Evolutionary conservation across 2,329 filamentous ascomycete species (phyloP), one percentile per base, ranked within the genome.

Genomic region (Aspergillus felis): DNA sequence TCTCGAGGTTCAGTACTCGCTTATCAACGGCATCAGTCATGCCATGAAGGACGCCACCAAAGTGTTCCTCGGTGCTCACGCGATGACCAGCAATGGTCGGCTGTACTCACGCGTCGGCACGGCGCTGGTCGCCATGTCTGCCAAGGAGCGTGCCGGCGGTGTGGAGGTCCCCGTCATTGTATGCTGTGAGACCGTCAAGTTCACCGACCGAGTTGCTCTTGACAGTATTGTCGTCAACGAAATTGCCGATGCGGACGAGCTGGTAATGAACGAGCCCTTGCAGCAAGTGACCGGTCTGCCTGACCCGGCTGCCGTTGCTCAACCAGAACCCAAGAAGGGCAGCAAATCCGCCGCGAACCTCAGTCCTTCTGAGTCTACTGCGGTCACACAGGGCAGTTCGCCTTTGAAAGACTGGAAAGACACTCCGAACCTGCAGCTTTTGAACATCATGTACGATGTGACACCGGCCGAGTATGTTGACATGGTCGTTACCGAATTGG

Each of bases 161-260:
- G 81, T 86, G 22, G 87, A 88, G 57, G 84, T 92, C 41, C 89
- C 90, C 1, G 91, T 97, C 57, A 87, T 95, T 35, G 91, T 95
- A 3, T 89, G 95, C 58, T 96, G 91, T 74, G 93, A 97, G 78
- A 94, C 89, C 3, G 87, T 97, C 78, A 99, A 97, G 76, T 97
- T 97, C 73, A 90, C 94, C 68, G 87, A 91, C 66, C 88, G 91
- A 57, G 91, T 97, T 10, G 90, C 91, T 6, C 85, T 95, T 14
- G 94, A 97, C 76, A 93, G 91, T 25, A 90, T 97, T 64, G 93
- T 94, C 46, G 88, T 91, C 68, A 99, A 99, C 73, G 94, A 99
- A 78, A 88, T 97, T 61, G 92, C 85, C 76, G 82, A 92, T 73
- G 69, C 91, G 75, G 85, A 89, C 74, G 81, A 91, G 76, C 76